These are phyloP conservation scores for Calonectria multiphialidica DNA, from an alignment of 2,329 filamentous ascomycete genomes.

Conservation along the genomic window DNA sequence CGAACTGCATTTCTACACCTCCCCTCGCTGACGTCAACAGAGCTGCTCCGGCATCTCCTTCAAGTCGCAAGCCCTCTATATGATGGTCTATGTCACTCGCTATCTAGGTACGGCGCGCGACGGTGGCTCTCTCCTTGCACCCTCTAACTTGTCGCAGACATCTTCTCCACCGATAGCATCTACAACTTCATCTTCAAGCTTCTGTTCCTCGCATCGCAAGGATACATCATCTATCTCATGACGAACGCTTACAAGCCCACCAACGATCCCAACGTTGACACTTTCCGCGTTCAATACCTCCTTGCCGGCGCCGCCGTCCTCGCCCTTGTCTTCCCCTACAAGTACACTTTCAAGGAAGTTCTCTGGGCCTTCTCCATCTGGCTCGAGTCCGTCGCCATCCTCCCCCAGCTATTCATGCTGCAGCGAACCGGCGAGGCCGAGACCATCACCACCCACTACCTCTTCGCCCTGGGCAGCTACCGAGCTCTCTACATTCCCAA, in stretches of 20 bases:
- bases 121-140: background rate
- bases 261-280: slow-evolving; percentile 96
- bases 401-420: slow-evolving; percentile 98
- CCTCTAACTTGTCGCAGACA: slow-evolving; percentile 65
- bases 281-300: slow-evolving; percentile 96
- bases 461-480: slow-evolving; percentile 93
- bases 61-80: slow-evolving; percentile 96
- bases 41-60: slow-evolving; percentile 98
- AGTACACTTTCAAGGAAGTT: slow-evolving; percentile 86
- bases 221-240: slow-evolving; percentile 98
- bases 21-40: slow-evolving; percentile 60
- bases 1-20: slow-evolving; percentile 8
- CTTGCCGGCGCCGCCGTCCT: slow-evolving; percentile 84
- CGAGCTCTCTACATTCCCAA: slow-evolving; percentile 97
- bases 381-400: slow-evolving; percentile 95
- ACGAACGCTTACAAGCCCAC: slow-evolving; percentile 97
- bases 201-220: slow-evolving; percentile 89
- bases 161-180: slow-evolving; percentile 85
- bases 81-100: slow-evolving; percentile 92
- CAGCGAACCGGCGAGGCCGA: slow-evolving; percentile 98
- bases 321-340: slow-evolving; percentile 86
- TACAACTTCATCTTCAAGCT: slow-evolving; percentile 98
- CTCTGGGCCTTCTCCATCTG: slow-evolving; percentile 98
- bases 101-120: slow-evolving; percentile 78
- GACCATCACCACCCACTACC: slow-evolving; percentile 98